Base-by-base conservation (phyloP, 2,329 filamentous ascomycete genomes). In the Fonsecaea erecta region DNA sequence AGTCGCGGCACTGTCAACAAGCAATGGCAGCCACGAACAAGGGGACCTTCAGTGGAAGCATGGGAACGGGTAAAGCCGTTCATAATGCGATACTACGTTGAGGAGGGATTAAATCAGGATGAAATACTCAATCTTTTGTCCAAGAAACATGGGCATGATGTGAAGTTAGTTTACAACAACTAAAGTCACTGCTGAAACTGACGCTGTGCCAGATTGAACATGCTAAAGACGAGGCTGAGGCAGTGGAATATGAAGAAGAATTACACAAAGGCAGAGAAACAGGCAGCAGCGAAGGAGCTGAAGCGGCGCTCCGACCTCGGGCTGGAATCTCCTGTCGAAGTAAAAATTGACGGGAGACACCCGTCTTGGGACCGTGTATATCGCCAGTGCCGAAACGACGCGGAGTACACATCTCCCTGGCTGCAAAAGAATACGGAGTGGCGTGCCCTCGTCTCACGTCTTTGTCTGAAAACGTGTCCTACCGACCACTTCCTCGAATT, bases 361-460 rank as follows among this genome's bases (percentile, higher is more conserved):
- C n/a, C n/a, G n/a, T n/a, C n/a, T n/a, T 54, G 52, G 52, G 52
- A 54, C 21, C 52, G 52, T 18, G 52, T 54, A 12, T 32, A 54
- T 14, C 52, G 52, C 8, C 52, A 54, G 12, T 54, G 18, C 21
- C 28, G 52, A 4, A 18, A 16, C 8, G 52, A 32, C 7, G 2
- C 37, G n/a, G 14, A 40, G 18, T 34, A 54, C 52, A 54, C 18
- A 9, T 30, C 16, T 16, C 34, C 52, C 28, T 21, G 26, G 34
- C 52, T 54, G 52, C 52, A 34, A 21, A 34, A 16, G 18, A 21
- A 30, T 21, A n/a, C 21, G 12, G 28, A 16, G 7, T 54, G 52
- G 28, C n/a, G 34, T 18, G 52, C 52, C 8, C 18, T 54, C 6
- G 18, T 54, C 3, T 34, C 52, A 7, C 34, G 34, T 16, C 18